phyloP scores from a whole-genome alignment of 208 protist species.

The Crithidia mellificae region DNA sequence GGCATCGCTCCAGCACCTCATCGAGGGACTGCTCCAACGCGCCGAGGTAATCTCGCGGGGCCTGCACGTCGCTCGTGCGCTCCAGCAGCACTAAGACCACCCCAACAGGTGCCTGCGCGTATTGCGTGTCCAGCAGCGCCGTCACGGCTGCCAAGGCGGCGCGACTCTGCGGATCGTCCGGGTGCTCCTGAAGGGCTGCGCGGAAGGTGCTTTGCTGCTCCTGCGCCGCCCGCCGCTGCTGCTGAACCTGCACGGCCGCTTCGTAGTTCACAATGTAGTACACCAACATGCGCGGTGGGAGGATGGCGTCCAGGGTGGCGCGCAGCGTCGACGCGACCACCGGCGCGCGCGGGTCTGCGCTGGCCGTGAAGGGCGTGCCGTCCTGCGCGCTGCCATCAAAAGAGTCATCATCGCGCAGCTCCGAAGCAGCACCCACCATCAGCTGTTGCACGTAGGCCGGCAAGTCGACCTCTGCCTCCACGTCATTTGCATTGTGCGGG shows the following conservation, averaged over 20 bases:
- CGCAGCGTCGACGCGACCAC: slow-evolving; percentile 24
- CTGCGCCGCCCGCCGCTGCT: slow-evolving; percentile 25
- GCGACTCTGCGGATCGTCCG: slow-evolving; percentile 14
- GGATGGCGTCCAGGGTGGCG: slow-evolving; percentile 34
- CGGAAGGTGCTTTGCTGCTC: slow-evolving; percentile 11
- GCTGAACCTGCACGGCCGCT: slow-evolving; percentile 24
- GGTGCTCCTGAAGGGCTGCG: slow-evolving; percentile 14
- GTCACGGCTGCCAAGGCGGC: slow-evolving; percentile 21
- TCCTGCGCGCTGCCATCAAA: background rate
- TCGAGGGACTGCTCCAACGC: slow-evolving; percentile 44
- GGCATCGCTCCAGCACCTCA: slow-evolving; percentile 17
- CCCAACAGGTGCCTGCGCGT: slow-evolving; percentile 31
- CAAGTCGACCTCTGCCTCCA: slow-evolving; percentile 9
- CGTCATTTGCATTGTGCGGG: too few species aligned
- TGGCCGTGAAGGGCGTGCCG: background rate
- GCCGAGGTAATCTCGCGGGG: slow-evolving; percentile 39
- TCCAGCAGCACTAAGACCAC: slow-evolving; percentile 41
- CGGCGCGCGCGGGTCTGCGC: slow-evolving; percentile 13
- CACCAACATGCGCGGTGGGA: slow-evolving; percentile 44
- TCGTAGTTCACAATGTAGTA: slow-evolving; percentile 35
- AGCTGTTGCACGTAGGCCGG: slow-evolving; percentile 24
- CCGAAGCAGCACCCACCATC: slow-evolving; percentile 19
- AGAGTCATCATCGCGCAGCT: too few species aligned
- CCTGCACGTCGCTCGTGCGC: slow-evolving; percentile 39
- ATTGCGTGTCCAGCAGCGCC: slow-evolving; percentile 6